Conservation (phyloP, 805 yeast species). For the Kuraishia borneana region DNA sequence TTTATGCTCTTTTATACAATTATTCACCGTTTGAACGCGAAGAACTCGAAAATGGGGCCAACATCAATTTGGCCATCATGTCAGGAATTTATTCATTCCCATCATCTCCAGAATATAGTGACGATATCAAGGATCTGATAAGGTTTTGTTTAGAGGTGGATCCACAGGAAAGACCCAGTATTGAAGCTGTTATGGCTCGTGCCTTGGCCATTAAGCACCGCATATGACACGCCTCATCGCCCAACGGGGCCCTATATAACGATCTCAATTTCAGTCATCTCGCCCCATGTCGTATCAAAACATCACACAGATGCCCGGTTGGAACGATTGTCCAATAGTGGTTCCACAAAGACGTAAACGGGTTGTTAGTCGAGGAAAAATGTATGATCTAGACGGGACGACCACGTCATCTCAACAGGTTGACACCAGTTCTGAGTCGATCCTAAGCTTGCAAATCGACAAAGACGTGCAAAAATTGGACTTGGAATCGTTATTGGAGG, state of each 20-base stretch:
- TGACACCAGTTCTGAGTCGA: too few relatives aligned
- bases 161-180: constrained; percentile 48
- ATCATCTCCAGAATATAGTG: constrained; percentile 36
- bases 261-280: too few relatives aligned
- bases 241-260: constrained; percentile 1
- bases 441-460: too few relatives aligned
- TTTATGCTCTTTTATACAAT: constrained; percentile 69
- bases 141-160: constrained; percentile 51
- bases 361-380: too few relatives aligned
- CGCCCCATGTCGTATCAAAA: constrained; percentile 14
- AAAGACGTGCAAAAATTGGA: too few relatives aligned
- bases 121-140: constrained; percentile 45
- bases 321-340: constrained; percentile 51
- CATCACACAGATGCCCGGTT: constrained; percentile 25
- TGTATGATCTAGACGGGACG: too few relatives aligned
- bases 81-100: constrained; percentile 59
- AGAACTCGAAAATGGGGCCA: constrained; percentile 75
- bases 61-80: constrained; percentile 61
- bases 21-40: constrained; percentile 82
- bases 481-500: too few relatives aligned
- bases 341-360: too few relatives aligned
- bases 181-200: constrained; percentile 43
- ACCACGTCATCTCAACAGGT: too few relatives aligned
- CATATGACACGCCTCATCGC: constrained; percentile 1
- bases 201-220: constrained; percentile 29